A percentile compares a stretch with the other conserved stretches of the same genome.
These are phyloP conservation scores for Trichosanthes truncata DNA, from an alignment of 306 rosid species.

Conservation along the genomic window DNA sequence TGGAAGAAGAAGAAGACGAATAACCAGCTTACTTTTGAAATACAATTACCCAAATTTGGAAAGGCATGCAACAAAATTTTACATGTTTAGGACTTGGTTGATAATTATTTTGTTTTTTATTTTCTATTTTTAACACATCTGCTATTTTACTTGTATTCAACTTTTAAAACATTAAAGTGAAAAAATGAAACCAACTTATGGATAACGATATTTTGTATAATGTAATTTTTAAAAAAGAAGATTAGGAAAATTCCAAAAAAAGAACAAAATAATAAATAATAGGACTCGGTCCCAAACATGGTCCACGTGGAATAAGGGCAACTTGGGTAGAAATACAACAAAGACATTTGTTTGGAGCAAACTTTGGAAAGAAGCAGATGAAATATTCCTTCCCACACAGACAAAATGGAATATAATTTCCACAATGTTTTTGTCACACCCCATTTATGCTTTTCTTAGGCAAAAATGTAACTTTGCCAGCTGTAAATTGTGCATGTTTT, in stretches of 20 bases:
- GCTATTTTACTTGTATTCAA: not conserved
- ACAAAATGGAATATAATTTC: not conserved
- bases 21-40: too few species aligned
- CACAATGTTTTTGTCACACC: not conserved
- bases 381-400: not conserved
- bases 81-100: not conserved
- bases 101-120: too few species aligned
- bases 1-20: too few species aligned
- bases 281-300: not conserved
- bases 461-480: not conserved
- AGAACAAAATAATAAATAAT: not conserved
- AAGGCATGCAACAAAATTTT: too few species aligned
- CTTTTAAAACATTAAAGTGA: not conserved
- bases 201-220: not conserved
- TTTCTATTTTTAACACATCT: not conserved
- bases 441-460: not conserved
- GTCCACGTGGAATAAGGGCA: not conserved
- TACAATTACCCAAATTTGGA: too few species aligned
- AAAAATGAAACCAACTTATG: not conserved
- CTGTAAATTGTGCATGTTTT: not conserved
- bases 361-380: slow-evolving; percentile 1
- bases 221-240: not conserved
- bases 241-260: not conserved
- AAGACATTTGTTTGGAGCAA: not conserved
- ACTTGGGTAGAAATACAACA: not conserved